Evolutionary conservation across 352 stramenopile genomes (phyloP).

Genomic region (Pythium guiyangense): DNA sequence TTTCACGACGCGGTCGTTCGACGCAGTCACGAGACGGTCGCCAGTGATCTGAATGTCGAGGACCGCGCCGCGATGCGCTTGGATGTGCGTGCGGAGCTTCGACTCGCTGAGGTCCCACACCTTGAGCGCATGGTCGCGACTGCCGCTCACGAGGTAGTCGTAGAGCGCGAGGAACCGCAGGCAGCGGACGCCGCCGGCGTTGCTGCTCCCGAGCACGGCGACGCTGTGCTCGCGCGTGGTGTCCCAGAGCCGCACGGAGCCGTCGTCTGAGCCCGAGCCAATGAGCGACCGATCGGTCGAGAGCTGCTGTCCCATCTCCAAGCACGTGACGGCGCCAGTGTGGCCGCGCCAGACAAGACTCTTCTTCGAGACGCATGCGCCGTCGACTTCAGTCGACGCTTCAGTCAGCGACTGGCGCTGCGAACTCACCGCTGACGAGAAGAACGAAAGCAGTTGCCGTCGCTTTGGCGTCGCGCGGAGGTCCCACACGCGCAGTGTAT

Average conservation of each 20-base stretch:
- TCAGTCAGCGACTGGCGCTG: slow-evolving; percentile 7
- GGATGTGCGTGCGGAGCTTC: slow-evolving; percentile 51
- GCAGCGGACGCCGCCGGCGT: slow-evolving; percentile 37
- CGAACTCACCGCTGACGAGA: slow-evolving; percentile 22
- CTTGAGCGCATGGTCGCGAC: slow-evolving; percentile 45
- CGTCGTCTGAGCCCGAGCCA: slow-evolving; percentile 61
- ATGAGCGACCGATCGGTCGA: slow-evolving; percentile 49
- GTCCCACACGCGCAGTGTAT: slow-evolving; percentile 72
- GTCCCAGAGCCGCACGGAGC: slow-evolving; percentile 73
- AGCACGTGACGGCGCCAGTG: slow-evolving; percentile 48
- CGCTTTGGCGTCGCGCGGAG: slow-evolving; percentile 55
- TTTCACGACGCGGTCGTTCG: slow-evolving; percentile 71
- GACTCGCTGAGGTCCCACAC: slow-evolving; percentile 61
- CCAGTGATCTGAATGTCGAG: slow-evolving; percentile 70
- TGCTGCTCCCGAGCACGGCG: slow-evolving; percentile 36
- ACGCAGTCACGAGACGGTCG: slow-evolving; percentile 63
- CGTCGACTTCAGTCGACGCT: slow-evolving; percentile 40
- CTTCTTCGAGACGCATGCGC: slow-evolving; percentile 46
- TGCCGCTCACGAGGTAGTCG: slow-evolving; percentile 59
- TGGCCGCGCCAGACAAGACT: slow-evolving; percentile 67
- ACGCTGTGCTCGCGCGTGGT: slow-evolving; percentile 56
- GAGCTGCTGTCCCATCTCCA: slow-evolving; percentile 74
- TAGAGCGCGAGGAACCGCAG: slow-evolving; percentile 58
- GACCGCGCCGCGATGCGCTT: slow-evolving; percentile 47
- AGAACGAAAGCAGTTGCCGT: slow-evolving; percentile 60